These are phyloP conservation scores for Saccharomycopsis sp. DNA, from an alignment of 805 yeast species.

Conservation along the genomic window DNA sequence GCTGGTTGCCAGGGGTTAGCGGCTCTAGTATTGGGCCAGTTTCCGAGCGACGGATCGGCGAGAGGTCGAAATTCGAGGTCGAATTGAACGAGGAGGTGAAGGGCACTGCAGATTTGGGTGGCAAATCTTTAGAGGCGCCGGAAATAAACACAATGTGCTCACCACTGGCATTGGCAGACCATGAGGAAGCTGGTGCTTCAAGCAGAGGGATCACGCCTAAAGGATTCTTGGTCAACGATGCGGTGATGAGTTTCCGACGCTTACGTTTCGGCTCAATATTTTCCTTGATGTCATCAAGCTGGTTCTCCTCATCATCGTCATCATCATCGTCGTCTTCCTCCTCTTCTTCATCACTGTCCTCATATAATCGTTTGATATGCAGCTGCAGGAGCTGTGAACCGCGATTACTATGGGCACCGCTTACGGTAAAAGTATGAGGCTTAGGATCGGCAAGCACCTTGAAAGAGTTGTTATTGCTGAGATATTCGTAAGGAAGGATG, in stretches of 20 bases:
- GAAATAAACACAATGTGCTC: slow-evolving; percentile 30
- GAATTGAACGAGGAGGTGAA: slow-evolving; percentile 64
- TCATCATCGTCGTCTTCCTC: slow-evolving; percentile 8
- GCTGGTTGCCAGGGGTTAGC: slow-evolving; percentile 40
- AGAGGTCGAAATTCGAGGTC: slow-evolving; percentile 55
- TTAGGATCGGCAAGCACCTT: neutral
- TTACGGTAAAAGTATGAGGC: neutral
- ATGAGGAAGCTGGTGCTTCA: slow-evolving; percentile 34
- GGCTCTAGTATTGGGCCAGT: slow-evolving; percentile 47
- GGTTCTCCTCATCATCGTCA: slow-evolving; percentile 20
- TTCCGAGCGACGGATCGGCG: slow-evolving; percentile 51
- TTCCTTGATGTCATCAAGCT: slow-evolving; percentile 9
- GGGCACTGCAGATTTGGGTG: slow-evolving; percentile 25
- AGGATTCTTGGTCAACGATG: slow-evolving; percentile 22
- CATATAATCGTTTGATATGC: slow-evolving; percentile 15
- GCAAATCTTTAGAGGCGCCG: slow-evolving; percentile 15
- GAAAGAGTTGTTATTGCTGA: neutral
- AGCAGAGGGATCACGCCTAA: slow-evolving; percentile 30
- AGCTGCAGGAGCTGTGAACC: neutral
- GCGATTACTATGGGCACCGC: neutral
- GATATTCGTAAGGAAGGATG: neutral
- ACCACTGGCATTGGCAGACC: slow-evolving; percentile 39
- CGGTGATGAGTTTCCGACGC: slow-evolving; percentile 21
- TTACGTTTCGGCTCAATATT: slow-evolving; percentile 22
- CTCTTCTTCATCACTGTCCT: slow-evolving; percentile 6